Conservation (phyloP, 441 rosid species). For the Euphorbia celastroides region DNA sequence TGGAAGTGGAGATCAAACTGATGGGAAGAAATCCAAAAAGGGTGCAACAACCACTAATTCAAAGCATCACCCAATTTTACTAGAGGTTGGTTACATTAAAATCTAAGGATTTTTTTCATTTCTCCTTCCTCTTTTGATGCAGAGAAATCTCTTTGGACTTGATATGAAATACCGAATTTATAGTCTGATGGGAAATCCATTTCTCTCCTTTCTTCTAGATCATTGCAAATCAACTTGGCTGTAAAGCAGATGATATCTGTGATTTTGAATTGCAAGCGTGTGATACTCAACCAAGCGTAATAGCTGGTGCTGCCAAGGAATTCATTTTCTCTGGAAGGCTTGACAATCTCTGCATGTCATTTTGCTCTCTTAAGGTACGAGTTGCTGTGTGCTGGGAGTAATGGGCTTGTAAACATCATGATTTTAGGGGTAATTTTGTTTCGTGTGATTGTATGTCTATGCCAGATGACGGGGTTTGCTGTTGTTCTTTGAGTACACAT, state of each 20-base stretch:
- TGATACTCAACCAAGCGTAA: slow-evolving; percentile 86
- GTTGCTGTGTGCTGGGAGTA: not conserved
- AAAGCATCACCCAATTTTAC: slow-evolving; percentile 69
- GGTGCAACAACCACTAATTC: slow-evolving; percentile 20
- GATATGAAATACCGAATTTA: not conserved
- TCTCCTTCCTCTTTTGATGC: not conserved
- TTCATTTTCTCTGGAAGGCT: slow-evolving; percentile 94
- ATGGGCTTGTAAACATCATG: not conserved
- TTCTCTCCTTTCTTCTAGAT: slow-evolving; percentile 38
- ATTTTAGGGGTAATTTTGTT: not conserved
- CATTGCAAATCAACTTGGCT: slow-evolving; percentile 59
- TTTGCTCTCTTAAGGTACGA: slow-evolving; percentile 80
- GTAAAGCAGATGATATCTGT: slow-evolving; percentile 66
- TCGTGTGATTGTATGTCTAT: not conserved
- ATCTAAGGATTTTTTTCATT: not conserved
- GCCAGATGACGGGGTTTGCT: not conserved
- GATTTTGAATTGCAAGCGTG: slow-evolving; percentile 99
- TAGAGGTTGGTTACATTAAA: slow-evolving; percentile 46
- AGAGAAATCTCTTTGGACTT: not conserved
- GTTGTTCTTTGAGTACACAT: not conserved
- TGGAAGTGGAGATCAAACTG: slow-evolving; percentile 32
- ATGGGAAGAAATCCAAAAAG: slow-evolving; percentile 28
- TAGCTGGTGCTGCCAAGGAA: slow-evolving; percentile 85
- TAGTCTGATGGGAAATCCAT: not conserved
- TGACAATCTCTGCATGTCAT: slow-evolving; percentile 97